Conservation (phyloP, 2,329 filamentous ascomycete genomes). For the Zymoseptoria tritici region DNA sequence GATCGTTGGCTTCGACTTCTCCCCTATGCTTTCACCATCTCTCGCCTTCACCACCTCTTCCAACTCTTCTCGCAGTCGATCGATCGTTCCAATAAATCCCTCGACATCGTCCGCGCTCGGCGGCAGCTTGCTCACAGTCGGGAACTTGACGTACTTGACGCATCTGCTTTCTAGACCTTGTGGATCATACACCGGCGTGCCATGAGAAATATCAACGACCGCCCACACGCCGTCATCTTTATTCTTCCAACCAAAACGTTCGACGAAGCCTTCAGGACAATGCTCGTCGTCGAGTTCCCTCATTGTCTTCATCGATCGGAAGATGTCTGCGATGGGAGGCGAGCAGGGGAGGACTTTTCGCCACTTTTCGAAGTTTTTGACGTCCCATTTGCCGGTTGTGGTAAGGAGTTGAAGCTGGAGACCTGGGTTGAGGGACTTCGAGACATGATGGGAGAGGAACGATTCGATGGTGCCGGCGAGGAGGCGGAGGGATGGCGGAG, state of each 20-base stretch:
- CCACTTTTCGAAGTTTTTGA: slow-evolving; percentile 95
- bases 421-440: slow-evolving; percentile 55
- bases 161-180: slow-evolving; percentile 38
- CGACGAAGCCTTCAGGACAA: slow-evolving; percentile 64
- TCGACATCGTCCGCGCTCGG: slow-evolving; percentile 57
- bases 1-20: slow-evolving; percentile 39
- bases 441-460: slow-evolving; percentile 65
- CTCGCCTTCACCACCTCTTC: slow-evolving; percentile 19
- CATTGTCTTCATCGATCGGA: slow-evolving; percentile 87
- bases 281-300: slow-evolving; percentile 81
- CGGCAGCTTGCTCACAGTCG: slow-evolving; percentile 85
- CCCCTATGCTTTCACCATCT: slow-evolving; percentile 14
- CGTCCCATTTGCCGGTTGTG: slow-evolving; percentile 91
- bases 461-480: slow-evolving; percentile 75
- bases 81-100: slow-evolving; percentile 53
- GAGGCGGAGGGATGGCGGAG: slow-evolving; percentile 64
- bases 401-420: slow-evolving; percentile 89
- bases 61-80: slow-evolving; percentile 36
- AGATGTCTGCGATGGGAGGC: slow-evolving; percentile 64
- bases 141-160: slow-evolving; percentile 64
- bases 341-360: slow-evolving; percentile 42
- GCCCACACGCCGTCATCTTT: slow-evolving; percentile 43
- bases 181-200: slow-evolving; percentile 83
- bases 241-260: slow-evolving; percentile 52
- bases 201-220: slow-evolving; percentile 85